Percentiles rank a stretch among this genome's conserved stretches.
Evolutionary conservation across 169 alveolate species (phyloP).

Genomic region (Ichthyophthirius multifiliis): DNA sequence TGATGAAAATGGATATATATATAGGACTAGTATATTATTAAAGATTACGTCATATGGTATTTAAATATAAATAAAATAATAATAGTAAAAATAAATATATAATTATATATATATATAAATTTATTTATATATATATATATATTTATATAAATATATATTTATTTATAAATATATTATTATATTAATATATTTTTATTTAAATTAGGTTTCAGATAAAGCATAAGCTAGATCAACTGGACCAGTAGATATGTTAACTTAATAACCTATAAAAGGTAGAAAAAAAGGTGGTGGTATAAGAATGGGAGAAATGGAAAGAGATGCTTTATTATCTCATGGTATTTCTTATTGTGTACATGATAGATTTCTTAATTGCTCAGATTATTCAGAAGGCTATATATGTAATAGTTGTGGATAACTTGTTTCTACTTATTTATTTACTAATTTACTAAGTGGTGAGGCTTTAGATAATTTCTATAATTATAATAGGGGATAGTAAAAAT

Average conservation of each 20-base stretch:
- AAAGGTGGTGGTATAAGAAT: conserved; percentile 99
- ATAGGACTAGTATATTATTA: conserved; percentile 98
- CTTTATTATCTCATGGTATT: conserved; percentile 98
- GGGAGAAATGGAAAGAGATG: conserved; percentile 99
- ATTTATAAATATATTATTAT: not conserved
- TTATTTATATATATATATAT: not conserved
- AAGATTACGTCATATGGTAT: conserved; percentile 99
- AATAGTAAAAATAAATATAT: not conserved
- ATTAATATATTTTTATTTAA: not conserved
- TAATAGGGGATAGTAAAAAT: not conserved
- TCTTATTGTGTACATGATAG: conserved; percentile 97
- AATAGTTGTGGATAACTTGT: conserved; percentile 97
- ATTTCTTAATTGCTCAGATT: conserved; percentile 96
- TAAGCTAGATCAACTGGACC: conserved; percentile 99
- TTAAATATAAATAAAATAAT: conserved; percentile 35
- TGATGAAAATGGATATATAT: conserved; percentile 96
- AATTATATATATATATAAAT: not conserved
- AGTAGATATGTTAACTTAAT: conserved; percentile 96
- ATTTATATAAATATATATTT: too few relatives aligned
- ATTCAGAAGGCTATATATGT: conserved; percentile 97
- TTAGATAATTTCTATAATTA: conserved; percentile 3
- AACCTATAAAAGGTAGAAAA: conserved; percentile 98
- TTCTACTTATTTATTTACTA: conserved; percentile 71
- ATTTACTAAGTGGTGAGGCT: conserved; percentile 29
- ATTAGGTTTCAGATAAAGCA: conserved; percentile 54